phyloP scores from a whole-genome alignment of 768 basidiomycete species.

The Wakefieldia striispora region DNA sequence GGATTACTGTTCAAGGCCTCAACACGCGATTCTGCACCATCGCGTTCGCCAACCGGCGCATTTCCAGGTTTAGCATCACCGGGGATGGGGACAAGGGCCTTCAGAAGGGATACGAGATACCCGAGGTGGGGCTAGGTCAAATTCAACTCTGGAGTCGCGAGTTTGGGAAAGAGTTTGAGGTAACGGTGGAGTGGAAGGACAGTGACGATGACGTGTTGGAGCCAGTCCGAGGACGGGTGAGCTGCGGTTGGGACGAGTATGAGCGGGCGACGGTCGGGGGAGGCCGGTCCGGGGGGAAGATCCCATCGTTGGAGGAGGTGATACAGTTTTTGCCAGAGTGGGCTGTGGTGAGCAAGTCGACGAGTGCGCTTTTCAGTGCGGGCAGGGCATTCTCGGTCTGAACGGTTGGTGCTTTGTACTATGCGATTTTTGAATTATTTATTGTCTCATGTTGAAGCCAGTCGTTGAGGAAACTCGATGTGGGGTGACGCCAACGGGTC shows the following conservation, averaged over 20 bases:
- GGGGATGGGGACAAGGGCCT: constrained; percentile 35
- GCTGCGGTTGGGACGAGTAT: constrained; percentile 70
- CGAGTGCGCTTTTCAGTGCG: constrained; percentile 60
- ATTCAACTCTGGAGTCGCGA: constrained; percentile 59
- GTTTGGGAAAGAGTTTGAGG: constrained; percentile 54
- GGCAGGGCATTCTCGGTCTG: constrained; percentile 19
- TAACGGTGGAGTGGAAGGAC: constrained; percentile 50
- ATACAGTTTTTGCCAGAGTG: constrained; percentile 63
- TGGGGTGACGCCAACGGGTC: no score
- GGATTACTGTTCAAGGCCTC: constrained; percentile 47
- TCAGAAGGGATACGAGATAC: constrained; percentile 42
- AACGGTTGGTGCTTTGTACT: constrained; percentile 5
- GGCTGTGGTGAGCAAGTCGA: constrained; percentile 57
- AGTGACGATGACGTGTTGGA: constrained; percentile 8
- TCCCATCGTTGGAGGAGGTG: constrained; percentile 71
- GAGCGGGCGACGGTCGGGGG: constrained; percentile 53
- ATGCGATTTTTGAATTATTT: neutral
- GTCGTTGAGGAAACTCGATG: no score
- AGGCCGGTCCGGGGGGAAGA: constrained; percentile 40
- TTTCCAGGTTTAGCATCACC: constrained; percentile 41
- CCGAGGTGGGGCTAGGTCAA: constrained; percentile 35
- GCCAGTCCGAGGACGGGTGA: constrained; percentile 42
- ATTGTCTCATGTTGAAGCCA: no score
- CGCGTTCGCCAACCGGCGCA: constrained; percentile 48
- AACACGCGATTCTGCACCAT: constrained; percentile 67